phyloP scores from a whole-genome alignment of 139 green algal genomes.

The Desmodesmus armatus region DNA sequence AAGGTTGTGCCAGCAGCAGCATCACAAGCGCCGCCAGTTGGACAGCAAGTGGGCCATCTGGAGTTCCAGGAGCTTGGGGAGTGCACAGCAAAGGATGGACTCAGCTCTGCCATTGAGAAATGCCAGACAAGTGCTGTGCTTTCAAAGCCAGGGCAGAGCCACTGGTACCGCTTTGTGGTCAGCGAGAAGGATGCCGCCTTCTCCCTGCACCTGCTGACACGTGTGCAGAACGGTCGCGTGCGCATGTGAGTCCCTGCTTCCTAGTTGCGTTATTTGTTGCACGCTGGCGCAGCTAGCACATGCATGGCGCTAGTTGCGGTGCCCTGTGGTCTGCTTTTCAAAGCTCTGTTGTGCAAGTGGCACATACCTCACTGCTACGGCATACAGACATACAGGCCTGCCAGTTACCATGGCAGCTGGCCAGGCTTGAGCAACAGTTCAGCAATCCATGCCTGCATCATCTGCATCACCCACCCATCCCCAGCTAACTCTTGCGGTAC shows the following conservation, averaged over 20 bases:
- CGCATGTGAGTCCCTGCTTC: slow-evolving; percentile 45
- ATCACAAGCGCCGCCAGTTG: neutral
- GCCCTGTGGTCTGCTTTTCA: too few relatives aligned
- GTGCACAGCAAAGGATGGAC: slow-evolving; percentile 23
- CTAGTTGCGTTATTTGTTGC: too few relatives aligned
- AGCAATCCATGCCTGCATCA: too few relatives aligned
- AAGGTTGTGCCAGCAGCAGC: slow-evolving; percentile 31
- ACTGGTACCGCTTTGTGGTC: slow-evolving; percentile 37
- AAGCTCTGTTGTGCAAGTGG: too few relatives aligned
- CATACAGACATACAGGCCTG: too few relatives aligned
- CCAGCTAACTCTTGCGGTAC: too few relatives aligned
- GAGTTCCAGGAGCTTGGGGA: slow-evolving; percentile 29
- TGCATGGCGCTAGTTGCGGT: too few relatives aligned
- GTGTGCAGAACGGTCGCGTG: slow-evolving; percentile 24
- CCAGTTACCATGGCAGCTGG: too few relatives aligned
- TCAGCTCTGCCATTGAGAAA: neutral
- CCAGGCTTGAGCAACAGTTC: too few relatives aligned
- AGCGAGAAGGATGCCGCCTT: slow-evolving; percentile 9
- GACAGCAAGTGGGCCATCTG: neutral
- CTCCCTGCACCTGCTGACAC: slow-evolving; percentile 10
- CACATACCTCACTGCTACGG: too few relatives aligned
- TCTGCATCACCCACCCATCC: too few relatives aligned
- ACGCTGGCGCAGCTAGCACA: too few relatives aligned
- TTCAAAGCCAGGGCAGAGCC: neutral
- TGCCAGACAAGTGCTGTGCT: slow-evolving; percentile 8